phyloP scores from a whole-genome alignment of 768 basidiomycete species.

The Tylopilus cervinicoccineus region DNA sequence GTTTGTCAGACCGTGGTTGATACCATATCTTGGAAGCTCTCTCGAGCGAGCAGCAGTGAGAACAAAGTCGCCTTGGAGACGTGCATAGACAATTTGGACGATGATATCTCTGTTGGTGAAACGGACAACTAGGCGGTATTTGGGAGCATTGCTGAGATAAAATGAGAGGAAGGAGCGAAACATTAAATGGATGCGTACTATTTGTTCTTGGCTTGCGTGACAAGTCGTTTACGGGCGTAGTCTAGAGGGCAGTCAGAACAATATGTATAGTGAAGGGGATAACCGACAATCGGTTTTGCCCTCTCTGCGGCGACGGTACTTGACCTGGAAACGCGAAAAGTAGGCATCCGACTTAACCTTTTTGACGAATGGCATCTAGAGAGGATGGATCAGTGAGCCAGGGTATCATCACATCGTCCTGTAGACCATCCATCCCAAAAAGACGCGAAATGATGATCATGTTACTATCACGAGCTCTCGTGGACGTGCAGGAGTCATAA shows the following conservation, averaged over 20 bases:
- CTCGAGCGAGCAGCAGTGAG: slow-evolving; percentile 82
- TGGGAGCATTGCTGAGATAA: slow-evolving; percentile 76
- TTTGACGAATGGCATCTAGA: slow-evolving; percentile 94
- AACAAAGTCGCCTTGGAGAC: slow-evolving; percentile 95
- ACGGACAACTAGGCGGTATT: slow-evolving; percentile 97
- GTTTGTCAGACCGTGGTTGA: slow-evolving; percentile 97
- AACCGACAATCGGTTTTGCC: slow-evolving; percentile 95
- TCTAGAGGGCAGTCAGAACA: slow-evolving; percentile 43
- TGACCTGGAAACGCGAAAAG: slow-evolving; percentile 98
- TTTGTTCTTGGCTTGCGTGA: slow-evolving; percentile 99
- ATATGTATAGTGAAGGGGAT: background rate
- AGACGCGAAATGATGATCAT: background rate
- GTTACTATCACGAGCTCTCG: background rate
- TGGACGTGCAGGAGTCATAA: background rate
- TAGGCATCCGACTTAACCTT: slow-evolving; percentile 94
- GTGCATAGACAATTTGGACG: slow-evolving; percentile 94
- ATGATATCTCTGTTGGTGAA: slow-evolving; percentile 98
- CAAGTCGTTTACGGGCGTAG: slow-evolving; percentile 96
- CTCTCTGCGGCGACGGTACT: slow-evolving; percentile 95
- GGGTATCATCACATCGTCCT: slow-evolving; percentile 25
- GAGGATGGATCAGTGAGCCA: slow-evolving; percentile 16
- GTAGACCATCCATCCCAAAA: slow-evolving; percentile 30
- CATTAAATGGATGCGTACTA: slow-evolving; percentile 51
- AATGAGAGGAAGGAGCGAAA: slow-evolving; percentile 6
- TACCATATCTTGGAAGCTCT: slow-evolving; percentile 94